Evolutionary conservation across 768 basidiomycete genomes (phyloP).

Genomic region (Suillus plorans): DNA sequence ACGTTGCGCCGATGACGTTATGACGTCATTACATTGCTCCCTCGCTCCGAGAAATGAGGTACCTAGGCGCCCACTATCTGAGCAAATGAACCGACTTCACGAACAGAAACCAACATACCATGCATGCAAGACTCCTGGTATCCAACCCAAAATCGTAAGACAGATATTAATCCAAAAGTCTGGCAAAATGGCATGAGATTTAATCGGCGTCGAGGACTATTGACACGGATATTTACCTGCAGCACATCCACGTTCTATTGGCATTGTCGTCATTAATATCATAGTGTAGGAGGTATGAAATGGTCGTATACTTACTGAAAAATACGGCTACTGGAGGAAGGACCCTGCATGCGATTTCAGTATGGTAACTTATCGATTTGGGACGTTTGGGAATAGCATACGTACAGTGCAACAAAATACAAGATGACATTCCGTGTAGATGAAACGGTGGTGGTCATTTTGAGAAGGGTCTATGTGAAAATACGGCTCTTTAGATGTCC

Average conservation of each 20-base stretch:
- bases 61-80: constrained; percentile 14
- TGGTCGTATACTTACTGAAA: constrained; percentile 22
- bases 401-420: constrained; percentile 36
- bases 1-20: background rate
- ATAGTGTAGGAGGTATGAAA: background rate
- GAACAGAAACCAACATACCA: constrained; percentile 33
- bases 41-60: constrained; percentile 22
- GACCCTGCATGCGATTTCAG: constrained; percentile 14
- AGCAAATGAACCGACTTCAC: background rate
- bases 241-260: constrained; percentile 25
- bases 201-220: background rate
- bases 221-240: constrained; percentile 16
- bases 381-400: background rate
- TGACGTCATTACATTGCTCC: constrained; percentile 15
- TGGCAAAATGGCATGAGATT: constrained; percentile 5
- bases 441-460: constrained; percentile 26
- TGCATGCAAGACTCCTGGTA: constrained; percentile 52
- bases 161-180: constrained; percentile 40
- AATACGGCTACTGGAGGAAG: constrained; percentile 30
- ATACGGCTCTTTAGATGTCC: background rate
- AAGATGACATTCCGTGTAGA: constrained; percentile 35
- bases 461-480: background rate
- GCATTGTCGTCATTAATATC: background rate
- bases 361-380: background rate
- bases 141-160: constrained; percentile 46